Evolutionary conservation across 768 basidiomycete genomes (phyloP), one percentile per base, ranked within the genome.

Genomic region (Rickenella mellea): DNA sequence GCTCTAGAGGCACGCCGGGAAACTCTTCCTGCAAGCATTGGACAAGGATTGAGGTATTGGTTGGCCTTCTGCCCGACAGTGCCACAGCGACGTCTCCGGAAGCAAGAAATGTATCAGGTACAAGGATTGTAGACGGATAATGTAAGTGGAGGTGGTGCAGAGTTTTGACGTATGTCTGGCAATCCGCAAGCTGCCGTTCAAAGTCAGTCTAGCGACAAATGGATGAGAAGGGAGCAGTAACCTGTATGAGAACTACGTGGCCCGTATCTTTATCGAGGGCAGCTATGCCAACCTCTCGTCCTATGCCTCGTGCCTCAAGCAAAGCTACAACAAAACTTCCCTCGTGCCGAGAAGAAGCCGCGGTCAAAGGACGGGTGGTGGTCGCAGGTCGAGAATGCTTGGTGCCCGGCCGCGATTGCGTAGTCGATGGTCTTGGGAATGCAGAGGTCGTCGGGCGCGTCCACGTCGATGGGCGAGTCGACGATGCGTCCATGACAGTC

Each of bases 141-240:
- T 90, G 82, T 8, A 88, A 57, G 51, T 86, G 79, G 76, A 90
- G 78, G 48, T 90, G 87, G 53, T 90, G 85, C 15, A 91, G 60
- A 0, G 87, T 86, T 59, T 91, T 91, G 45, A 89, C 80, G 48
- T 90, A 93, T 11, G 90, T 91, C 43, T 86, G 79, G 44, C 83
- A 83, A 55, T 96, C 92, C 27, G 82, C 77, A 24, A 90, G 69
- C 87, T 93, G 49, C 7, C 35, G 27, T 21, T 20, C 6, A 29
- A 29, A 26, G 15, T 41, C 29, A 40, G 24, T 33, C 27, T 35
- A 40, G 39, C 27, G 17, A 43, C 9, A 19, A 40, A 47, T 19
- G 26, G 7, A 37, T 14, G 24, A 12, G 32, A 28, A n/a, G 27
- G 28, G 7, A 41, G 17, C 28, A 30, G 52, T n/a, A 37, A 83